These are phyloP conservation scores for Colletotrichum ledebouriae DNA, from an alignment of 2,329 filamentous ascomycete species.

Conservation along the genomic window DNA sequence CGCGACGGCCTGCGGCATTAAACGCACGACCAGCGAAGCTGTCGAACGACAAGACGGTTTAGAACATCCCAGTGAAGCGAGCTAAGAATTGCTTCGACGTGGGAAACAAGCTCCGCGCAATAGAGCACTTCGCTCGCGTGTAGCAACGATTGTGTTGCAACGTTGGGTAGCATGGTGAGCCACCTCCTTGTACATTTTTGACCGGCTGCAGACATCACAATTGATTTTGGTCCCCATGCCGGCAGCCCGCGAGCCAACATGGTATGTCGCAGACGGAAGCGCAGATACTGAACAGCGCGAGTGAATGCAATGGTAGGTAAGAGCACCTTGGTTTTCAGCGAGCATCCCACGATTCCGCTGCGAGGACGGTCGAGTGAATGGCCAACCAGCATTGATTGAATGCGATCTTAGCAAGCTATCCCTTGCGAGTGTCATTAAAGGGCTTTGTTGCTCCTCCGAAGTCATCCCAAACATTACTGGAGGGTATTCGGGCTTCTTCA, in stretches of 20 bases:
- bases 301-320: neutral
- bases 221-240: neutral
- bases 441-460: no score
- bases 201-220: neutral
- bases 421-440: no score
- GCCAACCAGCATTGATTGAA: no score
- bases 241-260: conserved; percentile 19
- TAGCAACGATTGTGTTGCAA: conserved; percentile 18
- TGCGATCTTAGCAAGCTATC: no score
- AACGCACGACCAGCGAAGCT: conserved; percentile 40
- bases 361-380: neutral
- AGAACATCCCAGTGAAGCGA: conserved; percentile 36
- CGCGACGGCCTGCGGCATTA: conserved; percentile 40
- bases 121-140: conserved; percentile 13
- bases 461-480: neutral
- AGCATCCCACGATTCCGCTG: neutral
- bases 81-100: conserved; percentile 32
- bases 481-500: neutral
- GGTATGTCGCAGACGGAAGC: conserved; percentile 21
- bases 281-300: conserved; percentile 7
- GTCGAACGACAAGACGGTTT: conserved; percentile 42
- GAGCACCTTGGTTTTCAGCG: no score
- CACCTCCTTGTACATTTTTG: neutral
- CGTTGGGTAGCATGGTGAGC: conserved; percentile 5
- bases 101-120: conserved; percentile 34